These are phyloP conservation scores for Nicotiana tabacum DNA, from an alignment of 257 asterid species.

Conservation along the genomic window DNA sequence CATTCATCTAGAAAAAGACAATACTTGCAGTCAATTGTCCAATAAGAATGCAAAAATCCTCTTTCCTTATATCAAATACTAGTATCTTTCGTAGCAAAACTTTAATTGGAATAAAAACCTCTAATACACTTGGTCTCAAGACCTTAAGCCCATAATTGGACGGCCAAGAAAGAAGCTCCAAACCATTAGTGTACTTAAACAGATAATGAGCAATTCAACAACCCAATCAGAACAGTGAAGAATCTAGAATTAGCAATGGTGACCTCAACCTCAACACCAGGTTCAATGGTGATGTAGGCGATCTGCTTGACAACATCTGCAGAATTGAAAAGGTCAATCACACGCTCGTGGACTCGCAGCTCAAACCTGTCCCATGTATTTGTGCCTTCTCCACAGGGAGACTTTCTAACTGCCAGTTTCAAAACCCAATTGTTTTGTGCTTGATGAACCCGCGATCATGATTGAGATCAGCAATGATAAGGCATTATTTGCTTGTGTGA, in stretches of 20 bases:
- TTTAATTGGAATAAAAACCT: background rate
- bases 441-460: background rate
- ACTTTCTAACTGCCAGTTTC: background rate
- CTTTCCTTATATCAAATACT: background rate
- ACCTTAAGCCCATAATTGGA: background rate
- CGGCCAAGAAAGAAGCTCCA: background rate
- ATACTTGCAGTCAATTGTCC: background rate
- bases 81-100: background rate
- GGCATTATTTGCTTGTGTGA: background rate
- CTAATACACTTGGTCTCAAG: no score
- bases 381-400: background rate
- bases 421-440: background rate
- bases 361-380: conserved; percentile 13
- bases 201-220: background rate
- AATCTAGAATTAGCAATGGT: conserved; percentile 47
- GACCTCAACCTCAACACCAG: conserved; percentile 24
- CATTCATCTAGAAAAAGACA: background rate
- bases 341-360: conserved; percentile 53
- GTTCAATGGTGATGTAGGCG: conserved; percentile 52
- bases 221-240: background rate
- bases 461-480: background rate
- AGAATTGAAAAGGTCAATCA: conserved; percentile 60
- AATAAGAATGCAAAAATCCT: background rate
- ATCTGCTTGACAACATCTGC: conserved; percentile 66
- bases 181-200: background rate